These are phyloP conservation scores for Podospora pseudoanserina DNA, from an alignment of 495 filamentous ascomycete species.

Conservation along the genomic window DNA sequence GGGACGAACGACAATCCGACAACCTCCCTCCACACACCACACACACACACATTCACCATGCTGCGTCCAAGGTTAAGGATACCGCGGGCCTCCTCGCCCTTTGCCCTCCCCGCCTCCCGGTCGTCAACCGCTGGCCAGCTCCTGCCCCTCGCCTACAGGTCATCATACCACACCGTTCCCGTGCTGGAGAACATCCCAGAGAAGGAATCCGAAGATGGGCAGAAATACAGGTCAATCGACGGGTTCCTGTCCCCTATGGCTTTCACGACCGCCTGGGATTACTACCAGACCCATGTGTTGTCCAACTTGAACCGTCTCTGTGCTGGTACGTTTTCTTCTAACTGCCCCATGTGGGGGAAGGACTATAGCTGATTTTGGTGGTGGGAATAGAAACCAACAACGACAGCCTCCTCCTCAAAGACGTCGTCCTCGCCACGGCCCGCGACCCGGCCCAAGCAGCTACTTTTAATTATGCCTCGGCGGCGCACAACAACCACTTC, in stretches of 20 bases:
- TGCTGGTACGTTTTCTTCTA: conserved; percentile 54
- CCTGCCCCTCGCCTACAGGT: conserved; percentile 23
- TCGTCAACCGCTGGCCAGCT: conserved; percentile 21
- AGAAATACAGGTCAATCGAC: background rate
- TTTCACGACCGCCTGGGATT: conserved; percentile 72
- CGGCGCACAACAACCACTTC: conserved; percentile 95
- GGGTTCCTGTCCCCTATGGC: conserved; percentile 62
- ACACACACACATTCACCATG: conserved; percentile 29
- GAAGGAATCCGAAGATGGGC: conserved; percentile 30
- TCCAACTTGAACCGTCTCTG: conserved; percentile 70
- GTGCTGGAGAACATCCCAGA: conserved; percentile 52
- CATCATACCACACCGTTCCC: conserved; percentile 53
- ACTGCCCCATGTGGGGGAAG: background rate
- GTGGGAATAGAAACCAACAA: conserved; percentile 49
- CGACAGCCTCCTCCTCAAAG: conserved; percentile 49
- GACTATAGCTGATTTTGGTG: background rate
- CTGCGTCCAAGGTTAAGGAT: conserved; percentile 46
- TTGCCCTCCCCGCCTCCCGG: conserved; percentile 16
- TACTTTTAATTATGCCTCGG: conserved; percentile 91
- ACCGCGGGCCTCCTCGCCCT: conserved; percentile 28
- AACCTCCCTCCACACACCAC: background rate
- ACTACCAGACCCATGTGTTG: conserved; percentile 72
- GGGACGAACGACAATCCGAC: background rate
- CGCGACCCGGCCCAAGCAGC: conserved; percentile 71
- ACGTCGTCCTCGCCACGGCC: conserved; percentile 70